These are phyloP conservation scores for Plasmodium berghei DNA, from an alignment of 169 alveolate species.

Conservation along the genomic window DNA sequence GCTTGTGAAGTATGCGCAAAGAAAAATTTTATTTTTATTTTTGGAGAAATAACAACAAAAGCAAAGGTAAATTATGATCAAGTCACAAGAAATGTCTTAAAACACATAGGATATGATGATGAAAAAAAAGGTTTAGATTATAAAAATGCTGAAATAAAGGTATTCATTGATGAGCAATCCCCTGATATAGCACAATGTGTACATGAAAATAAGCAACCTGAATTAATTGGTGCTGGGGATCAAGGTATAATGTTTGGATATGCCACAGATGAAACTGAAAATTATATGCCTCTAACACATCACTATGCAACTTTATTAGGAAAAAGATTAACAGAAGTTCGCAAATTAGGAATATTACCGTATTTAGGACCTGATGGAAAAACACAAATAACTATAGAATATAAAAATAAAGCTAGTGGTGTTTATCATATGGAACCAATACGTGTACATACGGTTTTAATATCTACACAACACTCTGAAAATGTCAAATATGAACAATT, in stretches of 20 bases:
- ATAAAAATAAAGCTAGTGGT: conserved; percentile 79
- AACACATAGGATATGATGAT: conserved; percentile 94
- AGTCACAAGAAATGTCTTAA: conserved; percentile 95
- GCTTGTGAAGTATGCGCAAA: conserved; percentile 98
- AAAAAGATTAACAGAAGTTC: conserved; percentile 93
- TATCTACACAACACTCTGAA: conserved; percentile 93
- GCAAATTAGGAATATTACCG: conserved; percentile 91
- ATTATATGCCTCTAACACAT: conserved; percentile 98
- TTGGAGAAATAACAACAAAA: conserved; percentile 97
- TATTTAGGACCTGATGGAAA: conserved; percentile 99
- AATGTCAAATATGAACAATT: conserved; percentile 86
- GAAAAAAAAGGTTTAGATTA: conserved; percentile 94
- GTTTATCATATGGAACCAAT: conserved; percentile 93
- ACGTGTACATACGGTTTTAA: conserved; percentile 95
- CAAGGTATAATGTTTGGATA: conserved; percentile 99
- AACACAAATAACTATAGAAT: conserved; percentile 96
- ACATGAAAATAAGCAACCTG: conserved; percentile 93
- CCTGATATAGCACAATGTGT: conserved; percentile 98
- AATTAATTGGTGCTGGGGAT: conserved; percentile 90
- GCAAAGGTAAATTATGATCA: conserved; percentile 94
- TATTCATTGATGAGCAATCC: conserved; percentile 94
- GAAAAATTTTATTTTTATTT: conserved; percentile 95
- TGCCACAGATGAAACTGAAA: conserved; percentile 99
- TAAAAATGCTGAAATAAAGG: conserved; percentile 94
- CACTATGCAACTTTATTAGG: conserved; percentile 95